These are phyloP conservation scores for Calonectria montana DNA, from an alignment of 2,329 filamentous ascomycete species.

Conservation along the genomic window DNA sequence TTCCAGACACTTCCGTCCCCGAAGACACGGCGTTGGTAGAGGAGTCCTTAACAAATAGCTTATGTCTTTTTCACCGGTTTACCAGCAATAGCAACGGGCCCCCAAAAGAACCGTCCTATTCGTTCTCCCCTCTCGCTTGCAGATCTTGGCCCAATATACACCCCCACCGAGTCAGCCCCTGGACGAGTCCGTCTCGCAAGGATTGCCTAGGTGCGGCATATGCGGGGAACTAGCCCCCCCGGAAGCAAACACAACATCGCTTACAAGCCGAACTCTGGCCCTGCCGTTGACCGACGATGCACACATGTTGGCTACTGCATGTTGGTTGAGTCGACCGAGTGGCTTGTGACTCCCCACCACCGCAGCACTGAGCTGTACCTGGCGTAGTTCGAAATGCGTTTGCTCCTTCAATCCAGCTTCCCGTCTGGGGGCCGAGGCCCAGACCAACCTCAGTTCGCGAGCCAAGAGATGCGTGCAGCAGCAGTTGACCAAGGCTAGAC, in stretches of 20 bases:
- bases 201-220: not conserved
- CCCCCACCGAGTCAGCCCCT: not conserved
- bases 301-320: not conserved
- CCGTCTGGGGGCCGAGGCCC: not conserved
- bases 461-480: not conserved
- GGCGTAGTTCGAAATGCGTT: not conserved
- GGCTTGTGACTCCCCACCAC: not conserved
- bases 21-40: not conserved
- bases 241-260: not conserved
- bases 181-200: not conserved
- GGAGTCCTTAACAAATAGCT: not conserved
- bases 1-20: not conserved
- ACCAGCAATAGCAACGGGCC: not conserved
- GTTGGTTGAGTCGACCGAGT: not conserved
- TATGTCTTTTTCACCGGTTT: too few species aligned
- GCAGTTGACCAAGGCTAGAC: not conserved
- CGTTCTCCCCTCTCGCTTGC: not conserved
- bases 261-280: not conserved
- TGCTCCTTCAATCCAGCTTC: not conserved
- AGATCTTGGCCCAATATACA: not conserved
- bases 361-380: not conserved
- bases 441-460: not conserved
- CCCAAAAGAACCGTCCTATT: not conserved
- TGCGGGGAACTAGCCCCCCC: not conserved
- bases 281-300: not conserved